Percentiles rank a stretch among this genome's conserved stretches.
Conservation (phyloP, 2,329 filamentous ascomycete species). For the Penicillium sp. region DNA sequence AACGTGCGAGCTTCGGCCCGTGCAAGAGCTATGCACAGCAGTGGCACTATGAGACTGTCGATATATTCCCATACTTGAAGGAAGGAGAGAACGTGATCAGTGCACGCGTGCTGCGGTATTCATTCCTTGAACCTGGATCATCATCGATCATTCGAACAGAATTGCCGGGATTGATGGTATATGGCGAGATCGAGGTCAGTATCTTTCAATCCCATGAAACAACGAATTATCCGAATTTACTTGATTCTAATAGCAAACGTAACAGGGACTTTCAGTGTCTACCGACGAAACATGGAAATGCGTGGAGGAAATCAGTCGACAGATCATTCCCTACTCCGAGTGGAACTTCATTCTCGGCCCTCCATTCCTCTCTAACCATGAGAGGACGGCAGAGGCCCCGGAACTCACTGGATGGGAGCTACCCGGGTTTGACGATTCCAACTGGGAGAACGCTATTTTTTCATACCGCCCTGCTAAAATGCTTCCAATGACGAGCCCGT, state of each 20-base stretch:
- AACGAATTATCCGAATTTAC: not conserved
- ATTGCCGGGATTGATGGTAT: slow-evolving; percentile 28
- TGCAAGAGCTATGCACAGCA: slow-evolving; percentile 24
- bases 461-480: slow-evolving; percentile 23
- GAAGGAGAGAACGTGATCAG: slow-evolving; percentile 24
- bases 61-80: slow-evolving; percentile 24
- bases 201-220: not conserved
- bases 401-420: slow-evolving; percentile 20
- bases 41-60: slow-evolving; percentile 32
- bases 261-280: slow-evolving; percentile 6
- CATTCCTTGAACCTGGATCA: slow-evolving; percentile 24
- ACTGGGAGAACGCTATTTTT: slow-evolving; percentile 13
- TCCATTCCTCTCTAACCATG: slow-evolving; percentile 30
- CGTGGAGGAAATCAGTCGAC: slow-evolving; percentile 15
- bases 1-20: slow-evolving; percentile 27
- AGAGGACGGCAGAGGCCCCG: slow-evolving; percentile 20
- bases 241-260: not conserved
- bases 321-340: slow-evolving; percentile 23
- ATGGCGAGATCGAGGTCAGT: slow-evolving; percentile 25
- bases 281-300: slow-evolving; percentile 19
- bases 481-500: slow-evolving; percentile 22
- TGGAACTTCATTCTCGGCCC: slow-evolving; percentile 33
- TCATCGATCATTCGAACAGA: slow-evolving; percentile 29
- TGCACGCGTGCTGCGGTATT: slow-evolving; percentile 27
- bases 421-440: slow-evolving; percentile 18